phyloP scores from a whole-genome alignment of 768 basidiomycete species.

The Collybiopsis luxurians region DNA sequence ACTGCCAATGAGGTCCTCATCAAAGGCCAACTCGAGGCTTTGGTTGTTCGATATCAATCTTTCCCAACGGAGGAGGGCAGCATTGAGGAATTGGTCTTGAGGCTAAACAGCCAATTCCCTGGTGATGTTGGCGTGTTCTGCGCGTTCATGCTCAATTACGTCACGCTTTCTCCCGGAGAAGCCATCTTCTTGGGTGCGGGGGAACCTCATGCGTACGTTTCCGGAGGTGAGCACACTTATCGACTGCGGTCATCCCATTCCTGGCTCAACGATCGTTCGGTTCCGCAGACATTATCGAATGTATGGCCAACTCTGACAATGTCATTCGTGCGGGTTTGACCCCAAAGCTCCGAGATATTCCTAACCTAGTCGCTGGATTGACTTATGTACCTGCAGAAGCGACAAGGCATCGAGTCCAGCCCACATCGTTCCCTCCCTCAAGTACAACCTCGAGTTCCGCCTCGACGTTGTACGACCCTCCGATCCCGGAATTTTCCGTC shows the following conservation, averaged over 20 bases:
- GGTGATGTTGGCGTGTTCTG: constrained; percentile 94
- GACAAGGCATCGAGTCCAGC: constrained; percentile 66
- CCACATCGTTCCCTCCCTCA: constrained; percentile 44
- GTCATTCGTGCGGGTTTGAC: constrained; percentile 98
- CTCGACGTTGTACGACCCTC: constrained; percentile 78
- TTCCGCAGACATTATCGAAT: constrained; percentile 87
- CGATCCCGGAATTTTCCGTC: constrained; percentile 92
- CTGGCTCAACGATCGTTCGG: background rate
- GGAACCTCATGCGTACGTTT: constrained; percentile 95
- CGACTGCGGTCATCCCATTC: constrained; percentile 1
- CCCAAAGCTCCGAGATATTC: constrained; percentile 92
- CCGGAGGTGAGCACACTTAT: constrained; percentile 62
- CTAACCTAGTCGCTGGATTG: constrained; percentile 82
- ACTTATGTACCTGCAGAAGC: constrained; percentile 79
- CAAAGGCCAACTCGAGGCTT: constrained; percentile 47
- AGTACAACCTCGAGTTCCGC: constrained; percentile 14
- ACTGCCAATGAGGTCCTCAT: constrained; percentile 57
- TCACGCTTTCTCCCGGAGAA: constrained; percentile 75
- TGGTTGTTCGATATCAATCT: constrained; percentile 63
- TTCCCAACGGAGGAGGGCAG: constrained; percentile 34
- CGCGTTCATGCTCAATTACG: constrained; percentile 83
- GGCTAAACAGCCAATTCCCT: constrained; percentile 74
- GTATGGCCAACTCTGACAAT: constrained; percentile 99
- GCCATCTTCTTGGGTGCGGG: constrained; percentile 95
- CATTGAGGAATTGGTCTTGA: constrained; percentile 60